phyloP scores from a whole-genome alignment of 164 flowering plant species.

The Nelumbo lutea region DNA sequence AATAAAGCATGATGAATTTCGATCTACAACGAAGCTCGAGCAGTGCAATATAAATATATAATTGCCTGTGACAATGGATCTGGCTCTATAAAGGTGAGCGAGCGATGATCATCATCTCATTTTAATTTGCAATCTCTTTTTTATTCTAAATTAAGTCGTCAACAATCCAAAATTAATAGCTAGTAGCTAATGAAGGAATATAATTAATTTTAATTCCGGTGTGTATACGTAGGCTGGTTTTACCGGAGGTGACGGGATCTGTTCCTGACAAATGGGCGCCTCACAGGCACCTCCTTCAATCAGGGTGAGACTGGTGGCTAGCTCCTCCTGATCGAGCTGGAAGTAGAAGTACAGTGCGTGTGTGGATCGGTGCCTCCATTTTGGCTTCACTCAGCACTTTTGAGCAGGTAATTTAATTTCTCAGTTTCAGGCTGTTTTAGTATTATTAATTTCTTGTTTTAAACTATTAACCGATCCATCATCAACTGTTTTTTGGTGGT shows the following conservation, averaged over 20 bases:
- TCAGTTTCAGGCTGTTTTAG: not conserved
- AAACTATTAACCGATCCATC: no score
- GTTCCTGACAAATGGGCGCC: no score
- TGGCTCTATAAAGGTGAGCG: slow-evolving; percentile 14
- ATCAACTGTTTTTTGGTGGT: not conserved
- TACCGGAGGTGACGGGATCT: slow-evolving; percentile 28
- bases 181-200: no score
- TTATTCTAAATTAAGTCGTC: not conserved
- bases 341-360: slow-evolving; percentile 13
- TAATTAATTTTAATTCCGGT: not conserved
- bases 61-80: slow-evolving; percentile 21
- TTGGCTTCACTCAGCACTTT: slow-evolving; percentile 26
- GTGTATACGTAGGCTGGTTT: slow-evolving; percentile 30
- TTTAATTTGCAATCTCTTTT: no score
- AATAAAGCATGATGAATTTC: slow-evolving; percentile 7
- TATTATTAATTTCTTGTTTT: not conserved
- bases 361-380: slow-evolving; percentile 26
- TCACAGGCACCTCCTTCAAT: slow-evolving; percentile 13
- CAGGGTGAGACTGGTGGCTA: slow-evolving; percentile 21
- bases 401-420: slow-evolving; percentile 15
- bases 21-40: not conserved
- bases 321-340: slow-evolving; percentile 14
- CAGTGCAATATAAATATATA: not conserved
- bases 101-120: not conserved
- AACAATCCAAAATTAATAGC: no score